Evolutionary conservation across 495 filamentous ascomycete species (phyloP), one percentile per base, ranked within the genome.

Genomic region (Filosporella fistucella): DNA sequence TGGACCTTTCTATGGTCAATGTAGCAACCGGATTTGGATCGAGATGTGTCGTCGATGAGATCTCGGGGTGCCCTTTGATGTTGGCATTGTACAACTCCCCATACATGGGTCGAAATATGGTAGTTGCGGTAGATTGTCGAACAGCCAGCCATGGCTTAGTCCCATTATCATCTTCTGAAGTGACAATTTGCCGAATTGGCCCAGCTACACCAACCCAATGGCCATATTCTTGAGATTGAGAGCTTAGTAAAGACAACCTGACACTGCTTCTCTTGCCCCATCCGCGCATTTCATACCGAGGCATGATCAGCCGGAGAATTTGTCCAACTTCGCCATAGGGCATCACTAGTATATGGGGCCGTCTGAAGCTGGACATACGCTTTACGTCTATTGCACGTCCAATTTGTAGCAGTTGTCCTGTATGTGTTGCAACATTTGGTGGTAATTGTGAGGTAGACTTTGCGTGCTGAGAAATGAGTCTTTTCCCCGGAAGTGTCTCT

Each of bases 131-230:
- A 17, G 68, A 60, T 33, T 79, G 77, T 24, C 85, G 80, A 29
- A 83, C 76, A 16, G 85, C 72, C 54, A 90, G 66, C 75, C 80
- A 86, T 9, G 70, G 66, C 13, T 71, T 62, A 23, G 69, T 66
- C 35, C 64, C 66, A 16, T 73, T 71, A 12, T 63, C 34, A 28
- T 76, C 63, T 29, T 73, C 62, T 14, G 80, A 73, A 60, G 85
- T 89, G 54, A 76, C 77, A 23, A 95, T 64, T 57, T 87, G 77
- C 33, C 72, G 75, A 48, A 94, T 81, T 6, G 81, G 75, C 11
- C 68, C 69, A 10, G 74, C 71, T 40, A 70, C 70, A 16, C 74
- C 75, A 26, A 54, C 63, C 78, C 81, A 85, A 60, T 78, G 72
- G 8, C 67, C 68, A 34, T 59, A 61, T 12, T 84, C 74, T 12